Percentiles rank a stretch among this genome's conserved stretches.
These are phyloP conservation scores for Epichloe aotearoae DNA, from an alignment of 2,329 filamentous ascomycete species.

Conservation along the genomic window DNA sequence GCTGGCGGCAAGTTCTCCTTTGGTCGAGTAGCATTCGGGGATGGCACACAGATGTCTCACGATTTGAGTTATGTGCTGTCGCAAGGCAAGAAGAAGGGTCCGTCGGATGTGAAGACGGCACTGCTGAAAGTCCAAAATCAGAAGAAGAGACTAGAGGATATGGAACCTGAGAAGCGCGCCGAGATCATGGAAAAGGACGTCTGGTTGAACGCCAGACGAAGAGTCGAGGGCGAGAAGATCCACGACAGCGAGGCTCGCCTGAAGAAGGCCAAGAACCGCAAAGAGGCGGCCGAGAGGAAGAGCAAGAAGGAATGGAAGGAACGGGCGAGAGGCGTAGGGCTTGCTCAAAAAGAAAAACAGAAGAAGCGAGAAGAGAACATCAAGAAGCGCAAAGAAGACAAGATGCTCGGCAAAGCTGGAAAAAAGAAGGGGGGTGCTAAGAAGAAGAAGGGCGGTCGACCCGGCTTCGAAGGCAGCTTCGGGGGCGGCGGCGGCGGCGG, in stretches of 20 bases:
- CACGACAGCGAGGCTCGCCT: slow-evolving; percentile 74
- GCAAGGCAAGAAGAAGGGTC: slow-evolving; percentile 57
- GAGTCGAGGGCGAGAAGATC: slow-evolving; percentile 79
- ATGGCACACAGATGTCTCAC: slow-evolving; percentile 68
- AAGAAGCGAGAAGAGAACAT: slow-evolving; percentile 74
- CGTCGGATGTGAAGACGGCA: slow-evolving; percentile 72
- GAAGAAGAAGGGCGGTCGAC: slow-evolving; percentile 38
- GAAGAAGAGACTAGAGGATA: slow-evolving; percentile 59
- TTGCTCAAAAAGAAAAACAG: slow-evolving; percentile 65
- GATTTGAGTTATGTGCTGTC: slow-evolving; percentile 47
- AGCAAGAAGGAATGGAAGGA: slow-evolving; percentile 81
- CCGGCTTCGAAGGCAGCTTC: slow-evolving; percentile 60
- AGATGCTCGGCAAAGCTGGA: slow-evolving; percentile 42
- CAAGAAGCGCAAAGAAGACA: slow-evolving; percentile 60
- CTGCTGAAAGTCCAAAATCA: slow-evolving; percentile 80
- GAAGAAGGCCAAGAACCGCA: slow-evolving; percentile 90
- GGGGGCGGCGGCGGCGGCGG: slow-evolving; percentile 41
- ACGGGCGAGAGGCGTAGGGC: slow-evolving; percentile 56
- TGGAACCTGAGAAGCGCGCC: slow-evolving; percentile 68
- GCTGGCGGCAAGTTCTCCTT: slow-evolving; percentile 69
- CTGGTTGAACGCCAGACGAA: slow-evolving; percentile 84
- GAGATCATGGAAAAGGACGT: slow-evolving; percentile 87
- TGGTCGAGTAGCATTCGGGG: slow-evolving; percentile 78
- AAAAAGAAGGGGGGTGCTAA: slow-evolving; percentile 43
- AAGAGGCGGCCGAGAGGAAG: slow-evolving; percentile 81